Conservation (phyloP, 176 grass and related monocot genomes). For the Avena eriantha region DNA sequence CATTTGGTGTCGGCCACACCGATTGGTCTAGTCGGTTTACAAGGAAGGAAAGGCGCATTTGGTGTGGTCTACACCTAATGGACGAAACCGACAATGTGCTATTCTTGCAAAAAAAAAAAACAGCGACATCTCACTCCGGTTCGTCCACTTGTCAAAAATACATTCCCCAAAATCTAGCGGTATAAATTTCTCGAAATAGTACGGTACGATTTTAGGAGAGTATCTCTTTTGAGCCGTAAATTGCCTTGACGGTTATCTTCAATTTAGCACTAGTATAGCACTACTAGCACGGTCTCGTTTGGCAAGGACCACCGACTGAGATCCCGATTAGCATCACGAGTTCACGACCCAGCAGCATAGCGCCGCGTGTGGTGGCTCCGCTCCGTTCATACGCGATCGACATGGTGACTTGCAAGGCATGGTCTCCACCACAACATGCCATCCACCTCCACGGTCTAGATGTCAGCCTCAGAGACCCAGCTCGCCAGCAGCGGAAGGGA, state of each 20-base stretch:
- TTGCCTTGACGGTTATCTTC: too few relatives aligned
- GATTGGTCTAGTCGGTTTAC: too few relatives aligned
- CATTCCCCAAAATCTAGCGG: background rate
- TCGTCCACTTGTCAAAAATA: too few relatives aligned
- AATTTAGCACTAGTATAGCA: background rate
- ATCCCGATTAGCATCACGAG: background rate
- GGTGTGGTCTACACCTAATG: too few relatives aligned
- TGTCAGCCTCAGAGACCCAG: slow-evolving; percentile 27
- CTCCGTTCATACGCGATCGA: background rate
- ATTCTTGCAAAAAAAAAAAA: too few relatives aligned
- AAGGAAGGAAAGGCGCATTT: too few relatives aligned
- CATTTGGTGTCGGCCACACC: too few relatives aligned
- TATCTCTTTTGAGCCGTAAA: background rate
- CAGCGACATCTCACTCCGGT: too few relatives aligned
- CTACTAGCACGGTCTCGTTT: background rate
- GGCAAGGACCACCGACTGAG: slow-evolving; percentile 17
- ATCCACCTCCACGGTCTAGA: background rate
- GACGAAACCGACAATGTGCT: too few relatives aligned
- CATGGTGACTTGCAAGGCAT: slow-evolving; percentile 28
- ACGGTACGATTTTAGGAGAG: background rate
- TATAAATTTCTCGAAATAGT: background rate
- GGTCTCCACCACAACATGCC: background rate
- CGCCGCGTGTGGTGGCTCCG: slow-evolving; percentile 38
- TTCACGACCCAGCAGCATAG: background rate
- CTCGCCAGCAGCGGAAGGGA: slow-evolving; percentile 15